A percentile compares a stretch with the other conserved stretches of the same genome.
Conservation (phyloP, 495 filamentous ascomycete species). For the Hypomontagnella monticulosa region DNA sequence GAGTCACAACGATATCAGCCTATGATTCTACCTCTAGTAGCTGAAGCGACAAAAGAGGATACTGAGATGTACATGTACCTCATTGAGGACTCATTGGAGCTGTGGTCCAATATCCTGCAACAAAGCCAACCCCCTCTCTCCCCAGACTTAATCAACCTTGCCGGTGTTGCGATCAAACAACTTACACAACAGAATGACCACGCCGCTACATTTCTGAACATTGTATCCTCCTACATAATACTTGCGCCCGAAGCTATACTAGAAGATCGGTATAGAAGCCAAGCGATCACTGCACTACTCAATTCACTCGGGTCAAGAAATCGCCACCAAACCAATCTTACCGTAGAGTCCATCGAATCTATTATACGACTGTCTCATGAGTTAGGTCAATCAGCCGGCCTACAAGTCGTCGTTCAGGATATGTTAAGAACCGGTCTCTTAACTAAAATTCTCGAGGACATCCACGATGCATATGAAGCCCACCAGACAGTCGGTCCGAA, state of each 20-base stretch:
- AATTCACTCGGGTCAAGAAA: conserved; percentile 67
- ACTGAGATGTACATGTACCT: conserved; percentile 85
- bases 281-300: conserved; percentile 66
- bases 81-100: conserved; percentile 88
- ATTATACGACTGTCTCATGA: conserved; percentile 74
- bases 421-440: conserved; percentile 76
- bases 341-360: conserved; percentile 74
- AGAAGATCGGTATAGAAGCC: conserved; percentile 65
- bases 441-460: conserved; percentile 70
- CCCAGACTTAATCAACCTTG: conserved; percentile 71
- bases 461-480: conserved; percentile 75
- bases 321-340: conserved; percentile 70
- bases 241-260: conserved; percentile 82
- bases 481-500: conserved; percentile 82
- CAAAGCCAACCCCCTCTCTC: conserved; percentile 74
- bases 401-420: conserved; percentile 71
- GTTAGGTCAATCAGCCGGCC: conserved; percentile 71
- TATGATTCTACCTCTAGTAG: conserved; percentile 80
- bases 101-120: conserved; percentile 81
- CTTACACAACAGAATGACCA: conserved; percentile 73
- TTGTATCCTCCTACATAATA: conserved; percentile 81
- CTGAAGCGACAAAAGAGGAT: conserved; percentile 78
- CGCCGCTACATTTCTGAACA: conserved; percentile 67
- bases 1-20: conserved; percentile 76
- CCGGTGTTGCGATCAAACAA: conserved; percentile 73